Evolutionary conservation across 805 yeast genomes (phyloP), one percentile per base, ranked within the genome.

Genomic region (Metschnikowia chrysomelidarum): DNA sequence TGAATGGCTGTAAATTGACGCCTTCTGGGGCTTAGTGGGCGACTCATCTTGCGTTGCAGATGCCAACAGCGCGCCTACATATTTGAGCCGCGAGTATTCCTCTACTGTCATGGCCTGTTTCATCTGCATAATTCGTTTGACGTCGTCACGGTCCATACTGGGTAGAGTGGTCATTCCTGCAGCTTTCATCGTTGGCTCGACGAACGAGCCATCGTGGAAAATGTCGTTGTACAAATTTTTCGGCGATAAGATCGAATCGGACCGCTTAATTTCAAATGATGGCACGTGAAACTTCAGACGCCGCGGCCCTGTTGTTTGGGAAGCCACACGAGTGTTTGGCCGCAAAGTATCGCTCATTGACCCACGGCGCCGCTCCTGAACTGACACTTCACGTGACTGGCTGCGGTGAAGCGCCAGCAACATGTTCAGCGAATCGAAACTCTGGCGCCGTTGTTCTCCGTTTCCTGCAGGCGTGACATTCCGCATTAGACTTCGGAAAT

Each of bases 151-250:
- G 39, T 69, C 72, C 74, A 70, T 70, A 43, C 74, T 69, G 30
- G 76, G 75, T 29, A 69, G 57, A 2, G 74, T 69, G 38, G 62
- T 67, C 73, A 70, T 69, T 11, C 75, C 75, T 19, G 51, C 53
- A n/a, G 69, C 51, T 38, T 56, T 60, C 16, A 70, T 70, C 4
- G 75, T 69, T n/a, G 67, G 58, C 35, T 39, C 36, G 4, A 40
- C 38, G 20, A 42, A 39, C 16, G 50, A 34, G 5, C 45, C 45
- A 36, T 62, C 67, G 14, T 56, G 60, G 38, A 62, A 62, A 8
- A 64, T 60, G 32, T 67, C 73, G 38, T 65, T 59, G 46, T 67
- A 67, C 37, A 50, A 51, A 35, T 64, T 57, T 34, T 58, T 52
- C 3, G 71, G 70, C 1, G 67, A 59, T 30, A 60, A 50, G 2